Evolutionary conservation across 768 basidiomycete species (phyloP).

Genomic region (Podaxis pistillaris): DNA sequence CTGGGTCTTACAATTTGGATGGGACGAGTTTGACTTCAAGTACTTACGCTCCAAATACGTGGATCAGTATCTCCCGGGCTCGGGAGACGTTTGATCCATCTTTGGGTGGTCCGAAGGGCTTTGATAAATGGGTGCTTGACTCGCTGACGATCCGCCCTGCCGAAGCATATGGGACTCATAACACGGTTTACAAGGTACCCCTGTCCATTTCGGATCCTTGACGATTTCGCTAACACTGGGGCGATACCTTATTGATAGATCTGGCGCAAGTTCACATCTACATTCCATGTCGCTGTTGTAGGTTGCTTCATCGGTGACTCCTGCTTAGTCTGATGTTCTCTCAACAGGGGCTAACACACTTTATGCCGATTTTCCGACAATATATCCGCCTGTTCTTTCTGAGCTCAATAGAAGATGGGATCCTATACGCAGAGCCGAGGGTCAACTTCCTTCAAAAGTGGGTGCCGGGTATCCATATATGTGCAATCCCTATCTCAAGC

Average conservation of each 20-base stretch:
- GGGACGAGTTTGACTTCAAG: constrained; percentile 36
- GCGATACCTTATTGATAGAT: constrained; percentile 42
- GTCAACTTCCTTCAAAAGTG: constrained; percentile 64
- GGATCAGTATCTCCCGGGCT: constrained; percentile 57
- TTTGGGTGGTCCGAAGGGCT: constrained; percentile 62
- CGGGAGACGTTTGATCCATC: constrained; percentile 46
- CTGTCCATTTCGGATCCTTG: background rate
- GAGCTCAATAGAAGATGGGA: constrained; percentile 67
- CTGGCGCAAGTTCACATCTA: constrained; percentile 68
- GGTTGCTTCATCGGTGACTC: constrained; percentile 17
- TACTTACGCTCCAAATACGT: constrained; percentile 42
- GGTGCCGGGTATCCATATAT: constrained; percentile 15
- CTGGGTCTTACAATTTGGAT: constrained; percentile 26
- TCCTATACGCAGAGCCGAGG: constrained; percentile 67
- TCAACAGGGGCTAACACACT: constrained; percentile 44
- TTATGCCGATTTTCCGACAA: constrained; percentile 56
- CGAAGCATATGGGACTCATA: constrained; percentile 73
- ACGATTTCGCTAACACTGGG: background rate
- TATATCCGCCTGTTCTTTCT: constrained; percentile 65
- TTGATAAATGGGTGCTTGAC: constrained; percentile 64
- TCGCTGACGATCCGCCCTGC: constrained; percentile 65
- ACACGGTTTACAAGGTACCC: constrained; percentile 63
- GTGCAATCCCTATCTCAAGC: background rate
- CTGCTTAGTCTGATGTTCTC: background rate
- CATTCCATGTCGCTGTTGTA: constrained; percentile 49